Conservation (phyloP, 495 filamentous ascomycete species). For the Neurospora tetraspora region DNA sequence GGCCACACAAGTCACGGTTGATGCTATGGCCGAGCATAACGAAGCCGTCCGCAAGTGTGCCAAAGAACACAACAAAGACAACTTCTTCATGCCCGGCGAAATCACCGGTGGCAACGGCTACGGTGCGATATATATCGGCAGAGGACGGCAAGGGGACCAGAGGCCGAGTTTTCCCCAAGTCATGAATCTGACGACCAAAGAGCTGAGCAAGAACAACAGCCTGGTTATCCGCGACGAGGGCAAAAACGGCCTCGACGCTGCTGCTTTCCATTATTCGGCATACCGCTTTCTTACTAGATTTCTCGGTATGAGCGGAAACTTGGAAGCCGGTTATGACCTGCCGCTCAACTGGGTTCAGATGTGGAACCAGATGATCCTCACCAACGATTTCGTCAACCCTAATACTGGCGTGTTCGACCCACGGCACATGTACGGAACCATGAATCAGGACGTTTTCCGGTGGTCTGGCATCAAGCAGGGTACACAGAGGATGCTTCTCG, state of each 20-base stretch:
- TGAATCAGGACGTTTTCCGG: slow-evolving; percentile 63
- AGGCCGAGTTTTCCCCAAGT: slow-evolving; percentile 36
- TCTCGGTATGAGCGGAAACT: slow-evolving; percentile 53
- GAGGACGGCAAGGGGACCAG: slow-evolving; percentile 47
- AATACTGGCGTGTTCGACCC: slow-evolving; percentile 61
- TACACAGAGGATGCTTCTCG: slow-evolving; percentile 50
- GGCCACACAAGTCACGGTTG: slow-evolving; percentile 51
- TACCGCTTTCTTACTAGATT: slow-evolving; percentile 59
- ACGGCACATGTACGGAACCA: slow-evolving; percentile 58
- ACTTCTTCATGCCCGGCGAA: slow-evolving; percentile 58
- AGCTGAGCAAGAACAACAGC: slow-evolving; percentile 30
- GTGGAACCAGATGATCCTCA: slow-evolving; percentile 51
- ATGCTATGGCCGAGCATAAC: slow-evolving; percentile 51
- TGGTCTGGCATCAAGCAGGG: slow-evolving; percentile 60
- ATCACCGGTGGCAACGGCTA: slow-evolving; percentile 54
- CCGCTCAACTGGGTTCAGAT: slow-evolving; percentile 50
- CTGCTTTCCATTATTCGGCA: slow-evolving; percentile 61
- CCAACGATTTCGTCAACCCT: slow-evolving; percentile 56
- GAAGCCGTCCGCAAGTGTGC: slow-evolving; percentile 46
- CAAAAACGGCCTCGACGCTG: slow-evolving; percentile 50
- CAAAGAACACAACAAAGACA: slow-evolving; percentile 44
- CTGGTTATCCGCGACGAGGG: slow-evolving; percentile 37
- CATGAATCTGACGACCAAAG: slow-evolving; percentile 31
- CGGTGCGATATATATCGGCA: slow-evolving; percentile 55
- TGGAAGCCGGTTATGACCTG: slow-evolving; percentile 49